Percentiles rank a stretch among this genome's conserved stretches.
Evolutionary conservation across 208 protist species (phyloP).

Genomic region (Crithidia bombi): DNA sequence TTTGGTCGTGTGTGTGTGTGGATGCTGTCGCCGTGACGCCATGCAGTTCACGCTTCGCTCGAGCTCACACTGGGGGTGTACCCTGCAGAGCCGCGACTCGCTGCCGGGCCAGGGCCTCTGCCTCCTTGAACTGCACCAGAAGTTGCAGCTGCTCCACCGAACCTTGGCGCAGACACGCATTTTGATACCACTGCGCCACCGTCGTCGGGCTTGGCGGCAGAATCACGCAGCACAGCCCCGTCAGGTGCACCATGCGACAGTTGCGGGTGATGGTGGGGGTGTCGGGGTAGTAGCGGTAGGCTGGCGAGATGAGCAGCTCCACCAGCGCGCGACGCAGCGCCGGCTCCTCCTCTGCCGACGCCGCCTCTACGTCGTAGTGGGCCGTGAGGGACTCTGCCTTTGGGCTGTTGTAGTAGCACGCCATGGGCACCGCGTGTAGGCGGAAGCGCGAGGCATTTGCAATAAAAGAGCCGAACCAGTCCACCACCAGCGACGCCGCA

Average conservation of each 20-base stretch:
- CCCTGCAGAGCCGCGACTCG: constrained; percentile 1
- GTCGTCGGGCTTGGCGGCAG: constrained; percentile 36
- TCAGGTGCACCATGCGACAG: constrained; percentile 73
- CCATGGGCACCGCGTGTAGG: constrained; percentile 68
- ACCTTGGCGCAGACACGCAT: constrained; percentile 57
- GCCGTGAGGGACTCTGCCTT: constrained; percentile 35
- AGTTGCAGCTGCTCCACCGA: constrained; percentile 61
- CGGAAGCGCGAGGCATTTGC: constrained; percentile 63
- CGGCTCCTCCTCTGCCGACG: constrained; percentile 42
- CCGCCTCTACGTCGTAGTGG: constrained; percentile 53
- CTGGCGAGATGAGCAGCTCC: constrained; percentile 39
- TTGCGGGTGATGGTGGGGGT: constrained; percentile 59
- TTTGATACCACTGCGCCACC: constrained; percentile 82
- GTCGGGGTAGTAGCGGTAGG: constrained; percentile 71
- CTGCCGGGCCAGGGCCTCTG: constrained; percentile 29
- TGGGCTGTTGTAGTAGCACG: constrained; percentile 42
- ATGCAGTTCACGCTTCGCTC: not conserved
- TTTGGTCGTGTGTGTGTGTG: too few species aligned
- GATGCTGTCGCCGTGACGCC: too few species aligned
- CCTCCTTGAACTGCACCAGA: constrained; percentile 49
- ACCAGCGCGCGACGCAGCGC: constrained; percentile 52
- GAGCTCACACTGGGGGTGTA: not conserved
- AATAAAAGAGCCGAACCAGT: constrained; percentile 80
- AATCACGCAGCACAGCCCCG: constrained; percentile 71
- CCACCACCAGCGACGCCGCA: constrained; percentile 58